These are phyloP conservation scores for Alternaria dauci DNA, from an alignment of 2,329 filamentous ascomycete species.

Conservation along the genomic window DNA sequence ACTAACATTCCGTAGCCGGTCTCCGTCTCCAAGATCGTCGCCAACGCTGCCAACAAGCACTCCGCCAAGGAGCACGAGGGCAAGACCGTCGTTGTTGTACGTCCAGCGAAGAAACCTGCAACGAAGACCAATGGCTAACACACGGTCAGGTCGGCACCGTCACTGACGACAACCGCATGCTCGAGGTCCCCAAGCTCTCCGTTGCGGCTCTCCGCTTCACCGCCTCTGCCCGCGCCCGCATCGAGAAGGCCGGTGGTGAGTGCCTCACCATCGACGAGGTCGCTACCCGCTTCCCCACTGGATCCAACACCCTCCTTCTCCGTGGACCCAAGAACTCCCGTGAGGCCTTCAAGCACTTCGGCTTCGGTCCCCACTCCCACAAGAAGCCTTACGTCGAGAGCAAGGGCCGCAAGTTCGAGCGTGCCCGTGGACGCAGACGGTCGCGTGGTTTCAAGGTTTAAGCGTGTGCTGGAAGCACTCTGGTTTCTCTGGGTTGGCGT, in stretches of 20 bases:
- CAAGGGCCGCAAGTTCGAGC: conserved; percentile 99
- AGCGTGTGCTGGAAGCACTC: conserved; percentile 51
- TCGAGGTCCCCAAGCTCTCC: conserved; percentile 89
- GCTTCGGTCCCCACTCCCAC: conserved; percentile 96
- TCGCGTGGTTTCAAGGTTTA: conserved; percentile 99
- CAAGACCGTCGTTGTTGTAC: conserved; percentile 84
- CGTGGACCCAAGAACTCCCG: conserved; percentile 98
- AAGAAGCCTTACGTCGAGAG: conserved; percentile 98
- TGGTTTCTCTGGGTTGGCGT: conserved; percentile 51
- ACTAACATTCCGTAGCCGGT: conserved; percentile 62
- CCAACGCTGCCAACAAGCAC: conserved; percentile 62
- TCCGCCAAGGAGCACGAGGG: conserved; percentile 67
- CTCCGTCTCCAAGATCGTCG: conserved; percentile 89
- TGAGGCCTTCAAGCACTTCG: conserved; percentile 99
- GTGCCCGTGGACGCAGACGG: conserved; percentile 96
- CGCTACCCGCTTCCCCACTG: conserved; percentile 91
- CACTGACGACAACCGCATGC: conserved; percentile 90
- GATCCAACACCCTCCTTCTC: conserved; percentile 95
- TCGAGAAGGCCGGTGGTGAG: conserved; percentile 92
- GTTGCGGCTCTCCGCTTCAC: conserved; percentile 97
- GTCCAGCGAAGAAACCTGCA: conserved; percentile 12
- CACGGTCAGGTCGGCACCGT: conserved; percentile 74
- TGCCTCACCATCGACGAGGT: conserved; percentile 96
- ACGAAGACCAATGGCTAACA: conserved; percentile 22
- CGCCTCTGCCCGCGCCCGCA: conserved; percentile 91